Evolutionary conservation across 1,139 yeast genomes (phyloP), one percentile per base, ranked within the genome.

Genomic region (Pneumocystis oryctolagi): DNA sequence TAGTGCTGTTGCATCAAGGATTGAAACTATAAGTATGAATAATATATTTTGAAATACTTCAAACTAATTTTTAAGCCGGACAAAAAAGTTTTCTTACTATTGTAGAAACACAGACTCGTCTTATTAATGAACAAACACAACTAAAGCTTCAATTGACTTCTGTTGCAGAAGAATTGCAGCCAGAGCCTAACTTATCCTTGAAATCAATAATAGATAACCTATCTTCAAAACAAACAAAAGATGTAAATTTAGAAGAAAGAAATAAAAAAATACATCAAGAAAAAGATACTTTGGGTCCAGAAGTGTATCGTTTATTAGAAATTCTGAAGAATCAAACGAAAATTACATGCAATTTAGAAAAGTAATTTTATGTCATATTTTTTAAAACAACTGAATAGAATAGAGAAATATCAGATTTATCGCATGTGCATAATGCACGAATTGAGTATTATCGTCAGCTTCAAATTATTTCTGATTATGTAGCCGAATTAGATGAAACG

Each of bases 391-490:
- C 77, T 59, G 71, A 74, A 0, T 70, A 73, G 3, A 65, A 82
- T 25, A 80, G 80, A 64, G 84, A 80, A 64, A 74, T 82, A 25
- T 77, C 82, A 61, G 77, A 79, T 35, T 75, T 75, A 9, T 25
- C 55, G 16, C 4, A 47, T 25, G 58, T 78, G 87, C 65, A 84
- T 73, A 92, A 92, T 72, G 77, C 84, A 5, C 82, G 94, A 65
- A 80, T 90, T 60, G 88, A 81, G 60, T 92, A 89, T 72, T 92
- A 84, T 74, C 83, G 84, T 68, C 92, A 88, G 67, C 78, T 92
- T 60, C 98, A 92, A 72, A 85, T 80, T 63, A 80, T 90, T 40
- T 89, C 96, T 0, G 97, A 92, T 72, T 84, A 84, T 61, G 89
- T 89, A 20, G 77, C 71, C 0, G 42, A 57, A 12, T 57, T 47